Conservation (phyloP, 2,329 filamentous ascomycete genomes). For the Leptodontidium sp. region DNA sequence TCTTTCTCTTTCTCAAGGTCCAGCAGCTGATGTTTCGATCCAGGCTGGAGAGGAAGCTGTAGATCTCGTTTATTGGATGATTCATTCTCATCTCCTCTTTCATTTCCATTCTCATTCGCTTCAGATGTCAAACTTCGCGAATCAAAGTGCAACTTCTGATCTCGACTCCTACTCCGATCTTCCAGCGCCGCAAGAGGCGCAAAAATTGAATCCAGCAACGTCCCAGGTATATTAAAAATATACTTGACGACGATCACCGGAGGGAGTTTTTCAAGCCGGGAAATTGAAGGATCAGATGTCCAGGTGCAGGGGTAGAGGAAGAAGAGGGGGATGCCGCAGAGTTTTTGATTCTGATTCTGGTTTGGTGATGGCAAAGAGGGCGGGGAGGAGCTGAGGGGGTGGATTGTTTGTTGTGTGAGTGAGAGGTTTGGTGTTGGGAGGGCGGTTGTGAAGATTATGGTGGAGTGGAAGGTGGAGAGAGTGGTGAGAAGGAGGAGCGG, state of each 20-base stretch:
- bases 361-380: too few relatives aligned
- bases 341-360: neutral
- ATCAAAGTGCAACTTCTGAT: neutral
- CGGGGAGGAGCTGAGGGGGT: neutral
- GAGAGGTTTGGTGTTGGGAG: neutral
- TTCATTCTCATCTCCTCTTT: too few relatives aligned
- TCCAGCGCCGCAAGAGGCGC: neutral
- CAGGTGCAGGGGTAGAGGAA: conserved; percentile 16
- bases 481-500: neutral
- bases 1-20: neutral
- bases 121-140: neutral
- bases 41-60: neutral
- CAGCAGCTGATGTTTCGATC: neutral
- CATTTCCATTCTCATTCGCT: too few relatives aligned
- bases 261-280: neutral
- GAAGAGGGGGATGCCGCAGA: neutral
- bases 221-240: neutral
- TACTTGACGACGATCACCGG: conserved; percentile 17
- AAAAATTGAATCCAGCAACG: neutral
- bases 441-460: neutral
- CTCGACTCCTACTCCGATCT: too few relatives aligned
- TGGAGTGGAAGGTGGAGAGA: neutral
- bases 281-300: neutral
- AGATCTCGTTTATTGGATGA: neutral
- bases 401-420: neutral